Evolutionary conservation across 1,284 basidiomycete genomes (phyloP).

Genomic region (Malassezia equina): DNA sequence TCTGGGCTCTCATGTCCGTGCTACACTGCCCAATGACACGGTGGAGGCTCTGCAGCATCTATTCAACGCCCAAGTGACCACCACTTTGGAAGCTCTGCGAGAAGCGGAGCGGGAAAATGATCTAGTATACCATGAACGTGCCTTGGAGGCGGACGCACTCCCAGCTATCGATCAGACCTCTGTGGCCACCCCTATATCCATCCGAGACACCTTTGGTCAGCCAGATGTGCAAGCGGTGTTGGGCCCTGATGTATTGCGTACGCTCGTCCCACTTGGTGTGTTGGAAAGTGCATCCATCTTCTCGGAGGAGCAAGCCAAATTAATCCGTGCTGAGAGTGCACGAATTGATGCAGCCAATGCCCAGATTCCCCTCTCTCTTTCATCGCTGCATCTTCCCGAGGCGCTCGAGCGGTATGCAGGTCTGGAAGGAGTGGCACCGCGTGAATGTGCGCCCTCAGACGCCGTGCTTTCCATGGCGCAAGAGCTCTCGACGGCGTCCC

Average conservation of each 20-base stretch:
- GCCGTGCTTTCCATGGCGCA: background rate
- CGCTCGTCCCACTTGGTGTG: constrained; percentile 81
- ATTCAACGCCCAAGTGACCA: constrained; percentile 67
- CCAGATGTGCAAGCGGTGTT: constrained; percentile 90
- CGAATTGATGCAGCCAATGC: constrained; percentile 71
- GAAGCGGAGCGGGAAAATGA: constrained; percentile 85
- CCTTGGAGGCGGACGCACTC: constrained; percentile 70
- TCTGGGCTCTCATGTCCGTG: constrained; percentile 52
- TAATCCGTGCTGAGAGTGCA: constrained; percentile 81
- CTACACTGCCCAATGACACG: constrained; percentile 79
- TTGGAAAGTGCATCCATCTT: constrained; percentile 93
- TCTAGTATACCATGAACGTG: constrained; percentile 90
- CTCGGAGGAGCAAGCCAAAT: constrained; percentile 95
- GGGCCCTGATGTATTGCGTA: constrained; percentile 78
- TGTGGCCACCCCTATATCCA: constrained; percentile 70
- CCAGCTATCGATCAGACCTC: constrained; percentile 68
- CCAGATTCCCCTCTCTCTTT: constrained; percentile 68
- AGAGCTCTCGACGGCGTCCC: background rate
- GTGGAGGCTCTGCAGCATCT: constrained; percentile 68
- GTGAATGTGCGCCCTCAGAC: constrained; percentile 50
- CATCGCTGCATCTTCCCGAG: constrained; percentile 69
- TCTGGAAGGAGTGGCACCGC: constrained; percentile 52
- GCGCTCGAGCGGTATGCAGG: constrained; percentile 66
- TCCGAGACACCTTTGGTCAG: constrained; percentile 84
- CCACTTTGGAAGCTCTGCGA: constrained; percentile 65